Conservation (phyloP, 495 filamentous ascomycete genomes). For the Hypomontagnella monticulosa region DNA sequence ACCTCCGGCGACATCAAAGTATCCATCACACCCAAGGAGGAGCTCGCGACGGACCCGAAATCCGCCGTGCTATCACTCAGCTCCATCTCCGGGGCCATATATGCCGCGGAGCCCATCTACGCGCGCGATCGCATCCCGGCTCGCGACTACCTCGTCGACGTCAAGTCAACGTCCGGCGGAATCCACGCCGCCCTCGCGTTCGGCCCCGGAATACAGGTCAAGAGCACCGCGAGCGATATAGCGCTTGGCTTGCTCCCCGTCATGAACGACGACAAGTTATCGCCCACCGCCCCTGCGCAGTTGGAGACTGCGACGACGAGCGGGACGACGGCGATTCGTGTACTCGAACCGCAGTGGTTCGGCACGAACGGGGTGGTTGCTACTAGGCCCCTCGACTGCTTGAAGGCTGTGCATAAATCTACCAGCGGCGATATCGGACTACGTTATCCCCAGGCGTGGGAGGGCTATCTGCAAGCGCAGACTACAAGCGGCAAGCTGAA, state of each 20-base stretch:
- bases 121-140: constrained; percentile 42
- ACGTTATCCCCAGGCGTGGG: constrained; percentile 52
- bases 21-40: constrained; percentile 49
- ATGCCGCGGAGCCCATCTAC: constrained; percentile 49
- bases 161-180: constrained; percentile 49
- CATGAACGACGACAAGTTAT: constrained; percentile 29
- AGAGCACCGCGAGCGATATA: constrained; percentile 43
- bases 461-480: constrained; percentile 47
- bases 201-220: constrained; percentile 29
- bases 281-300: neutral
- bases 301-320: constrained; percentile 50
- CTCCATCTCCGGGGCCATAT: constrained; percentile 49
- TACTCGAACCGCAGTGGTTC: constrained; percentile 53
- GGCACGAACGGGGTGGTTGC: neutral
- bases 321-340: constrained; percentile 39
- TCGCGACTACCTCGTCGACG: constrained; percentile 54
- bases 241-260: constrained; percentile 51
- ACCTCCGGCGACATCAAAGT: constrained; percentile 51
- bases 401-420: constrained; percentile 45
- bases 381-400: constrained; percentile 32
- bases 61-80: constrained; percentile 49
- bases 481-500: constrained; percentile 44
- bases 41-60: constrained; percentile 33
- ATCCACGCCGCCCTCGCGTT: constrained; percentile 48
- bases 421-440: constrained; percentile 50